Evolutionary conservation across 305 asterid genomes (phyloP).

Genomic region (Fraxinus sp.): DNA sequence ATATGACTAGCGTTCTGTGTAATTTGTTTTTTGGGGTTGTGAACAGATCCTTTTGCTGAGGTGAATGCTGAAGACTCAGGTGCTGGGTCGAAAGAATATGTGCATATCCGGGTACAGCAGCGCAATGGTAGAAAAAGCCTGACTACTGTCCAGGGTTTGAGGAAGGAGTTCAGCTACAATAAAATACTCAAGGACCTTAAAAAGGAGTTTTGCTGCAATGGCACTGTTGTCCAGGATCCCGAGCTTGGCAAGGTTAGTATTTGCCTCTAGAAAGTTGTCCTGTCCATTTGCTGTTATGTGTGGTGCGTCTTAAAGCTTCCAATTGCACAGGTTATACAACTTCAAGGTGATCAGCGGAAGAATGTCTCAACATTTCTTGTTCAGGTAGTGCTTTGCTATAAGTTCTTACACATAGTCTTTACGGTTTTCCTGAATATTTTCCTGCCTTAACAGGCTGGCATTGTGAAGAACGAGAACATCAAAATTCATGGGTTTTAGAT

Average conservation of each 20-base stretch:
- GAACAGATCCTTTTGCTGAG: constrained; percentile 85
- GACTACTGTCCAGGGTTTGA: background rate
- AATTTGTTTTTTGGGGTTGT: background rate
- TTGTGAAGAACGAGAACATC: constrained; percentile 88
- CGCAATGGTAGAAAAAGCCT: background rate
- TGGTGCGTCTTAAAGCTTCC: background rate
- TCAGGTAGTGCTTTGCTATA: constrained; percentile 42
- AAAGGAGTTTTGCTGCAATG: constrained; percentile 36
- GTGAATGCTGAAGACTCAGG: constrained; percentile 87
- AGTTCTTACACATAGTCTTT: background rate
- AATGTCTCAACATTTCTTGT: constrained; percentile 78
- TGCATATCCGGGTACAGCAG: constrained; percentile 31
- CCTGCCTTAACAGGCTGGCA: constrained; percentile 55
- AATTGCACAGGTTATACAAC: constrained; percentile 67
- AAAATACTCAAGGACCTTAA: background rate
- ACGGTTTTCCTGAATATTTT: background rate
- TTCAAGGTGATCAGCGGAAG: constrained; percentile 94
- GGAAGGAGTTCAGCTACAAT: background rate
- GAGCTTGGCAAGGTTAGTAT: constrained; percentile 78
- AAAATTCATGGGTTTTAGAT: constrained; percentile 84
- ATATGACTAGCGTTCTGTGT: background rate
- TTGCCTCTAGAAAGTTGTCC: background rate
- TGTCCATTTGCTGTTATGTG: background rate
- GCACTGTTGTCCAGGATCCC: constrained; percentile 91
- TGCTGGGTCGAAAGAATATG: constrained; percentile 80